Conservation (phyloP, 202 grass and related monocot genomes). For the Zoysia matrella region DNA sequence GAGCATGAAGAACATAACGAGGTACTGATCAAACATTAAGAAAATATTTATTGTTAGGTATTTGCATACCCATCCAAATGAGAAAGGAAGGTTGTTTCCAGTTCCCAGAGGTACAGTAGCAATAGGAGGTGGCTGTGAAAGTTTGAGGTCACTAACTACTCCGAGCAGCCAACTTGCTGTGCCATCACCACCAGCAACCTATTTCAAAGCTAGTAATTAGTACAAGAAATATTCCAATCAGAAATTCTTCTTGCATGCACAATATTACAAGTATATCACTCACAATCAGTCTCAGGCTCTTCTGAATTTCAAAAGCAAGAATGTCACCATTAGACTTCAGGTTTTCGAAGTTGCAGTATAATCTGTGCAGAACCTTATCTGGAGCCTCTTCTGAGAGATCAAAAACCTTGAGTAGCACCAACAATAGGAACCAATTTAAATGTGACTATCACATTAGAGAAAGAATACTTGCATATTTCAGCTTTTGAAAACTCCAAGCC, state of each 20-base stretch:
- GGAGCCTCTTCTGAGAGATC: too few species aligned
- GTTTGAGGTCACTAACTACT: too few species aligned
- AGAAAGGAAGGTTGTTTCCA: too few species aligned
- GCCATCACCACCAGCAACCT: slow-evolving; percentile 85
- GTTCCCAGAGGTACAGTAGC: too few species aligned
- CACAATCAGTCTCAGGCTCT: slow-evolving; percentile 77
- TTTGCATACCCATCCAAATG: slow-evolving; percentile 68
- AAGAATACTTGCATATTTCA: slow-evolving; percentile 12
- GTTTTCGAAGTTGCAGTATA: too few species aligned
- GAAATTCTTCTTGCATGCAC: slow-evolving; percentile 8
- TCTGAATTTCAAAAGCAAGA: too few species aligned
- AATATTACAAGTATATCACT: slow-evolving; percentile 34
- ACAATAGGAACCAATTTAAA: too few species aligned
- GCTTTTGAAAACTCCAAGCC: slow-evolving; percentile 1
- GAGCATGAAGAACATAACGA: not conserved
- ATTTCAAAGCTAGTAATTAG: slow-evolving; percentile 40
- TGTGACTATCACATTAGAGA: not conserved
- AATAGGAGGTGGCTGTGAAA: too few species aligned
- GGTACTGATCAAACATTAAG: not conserved
- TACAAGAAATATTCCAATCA: slow-evolving; percentile 1
- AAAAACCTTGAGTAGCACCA: too few species aligned
- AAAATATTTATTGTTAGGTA: not conserved
- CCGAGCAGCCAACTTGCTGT: too few species aligned
- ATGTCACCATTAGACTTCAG: too few species aligned
- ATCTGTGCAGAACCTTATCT: too few species aligned